A percentile compares a stretch with the other conserved stretches of the same genome.
phyloP scores from a whole-genome alignment of 225 moss, liverwort and hornwort genomes.

The Climacium dendroides region DNA sequence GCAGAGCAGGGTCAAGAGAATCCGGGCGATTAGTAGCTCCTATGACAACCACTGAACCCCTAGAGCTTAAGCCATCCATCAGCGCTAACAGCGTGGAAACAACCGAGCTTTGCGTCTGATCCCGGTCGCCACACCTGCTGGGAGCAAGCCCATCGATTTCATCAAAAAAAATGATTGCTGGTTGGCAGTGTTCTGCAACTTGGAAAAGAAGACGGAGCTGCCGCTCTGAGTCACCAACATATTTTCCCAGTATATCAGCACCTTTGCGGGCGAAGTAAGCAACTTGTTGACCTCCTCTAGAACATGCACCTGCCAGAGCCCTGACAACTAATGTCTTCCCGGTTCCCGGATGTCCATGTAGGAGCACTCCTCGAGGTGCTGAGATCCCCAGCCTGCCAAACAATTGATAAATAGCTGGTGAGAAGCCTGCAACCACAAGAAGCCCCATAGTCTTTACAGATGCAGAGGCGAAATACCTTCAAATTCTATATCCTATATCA shows the following conservation, averaged over 20 bases:
- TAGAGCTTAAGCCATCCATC: slow-evolving; percentile 71
- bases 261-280: slow-evolving; percentile 82
- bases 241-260: slow-evolving; percentile 78
- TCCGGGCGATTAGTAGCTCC: slow-evolving; percentile 86
- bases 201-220: slow-evolving; percentile 76
- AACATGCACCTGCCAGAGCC: slow-evolving; percentile 75
- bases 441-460: not conserved
- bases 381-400: slow-evolving; percentile 61
- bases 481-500: not conserved
- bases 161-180: slow-evolving; percentile 81
- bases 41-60: slow-evolving; percentile 81
- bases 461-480: not conserved
- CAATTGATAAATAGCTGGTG: slow-evolving; percentile 10
- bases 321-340: slow-evolving; percentile 78
- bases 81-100: slow-evolving; percentile 76
- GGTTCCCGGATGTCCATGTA: slow-evolving; percentile 83
- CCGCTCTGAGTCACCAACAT: slow-evolving; percentile 80
- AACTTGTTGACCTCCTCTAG: slow-evolving; percentile 57
- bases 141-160: slow-evolving; percentile 92
- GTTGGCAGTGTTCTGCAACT: slow-evolving; percentile 74
- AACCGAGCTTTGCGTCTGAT: slow-evolving; percentile 85
- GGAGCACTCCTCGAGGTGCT: slow-evolving; percentile 69
- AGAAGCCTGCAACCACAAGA: slow-evolving; percentile 24
- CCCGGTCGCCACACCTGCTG: slow-evolving; percentile 70
- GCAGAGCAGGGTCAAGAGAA: slow-evolving; percentile 76